Base-by-base conservation (phyloP, 1,139 yeast species). In the Taphrina deformans region DNA sequence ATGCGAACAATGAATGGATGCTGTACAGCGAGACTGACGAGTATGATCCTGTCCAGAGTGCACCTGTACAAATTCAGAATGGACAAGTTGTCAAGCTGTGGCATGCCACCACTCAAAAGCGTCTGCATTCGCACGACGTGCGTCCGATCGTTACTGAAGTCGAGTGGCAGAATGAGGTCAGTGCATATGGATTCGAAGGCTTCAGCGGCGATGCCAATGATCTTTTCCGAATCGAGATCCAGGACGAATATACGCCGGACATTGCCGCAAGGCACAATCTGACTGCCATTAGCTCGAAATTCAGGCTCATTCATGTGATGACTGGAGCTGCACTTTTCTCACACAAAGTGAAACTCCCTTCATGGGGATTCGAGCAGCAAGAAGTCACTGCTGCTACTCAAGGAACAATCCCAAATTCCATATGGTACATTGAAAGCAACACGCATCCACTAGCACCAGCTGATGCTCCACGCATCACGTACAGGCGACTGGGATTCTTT, bases 361-460 rank as follows among this genome's bases (percentile, higher is more conserved):
- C 86, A 67, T 93, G 98, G 97, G 99, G 93, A 2, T 91, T 88
- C 73, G 95, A 88, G 71, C 99, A 95, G 79, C 97, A 90, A 77
- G 99, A 93, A 79, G 99, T 95, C 59, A 86, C 97, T 10, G 85
- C 97, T 77, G 95, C 97, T 61, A 80, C 84, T 61, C 89, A 85
- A 72, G 98, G 97, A 74, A 82, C 83, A 68, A 78, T 85, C 71
- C 83, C 85, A 50, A 85, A 89, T 75, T 83, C 91, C 61, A 79
- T 87, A 70, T 95, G 98, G 97, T 88, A 88, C 76, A 79, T 95
- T 72, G 99, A 95, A 79, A 83, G 86, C 68, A 92, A 91, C 69
- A 68, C 67, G 46, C 77, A 78, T 69, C 78, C 79, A 16, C 40
- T 23, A 12, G 16, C 55, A 23, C 58, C 53, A 3, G 26, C 38